Conservation (phyloP, 2,329 filamentous ascomycete genomes). For the Cyanodermella asteris region DNA sequence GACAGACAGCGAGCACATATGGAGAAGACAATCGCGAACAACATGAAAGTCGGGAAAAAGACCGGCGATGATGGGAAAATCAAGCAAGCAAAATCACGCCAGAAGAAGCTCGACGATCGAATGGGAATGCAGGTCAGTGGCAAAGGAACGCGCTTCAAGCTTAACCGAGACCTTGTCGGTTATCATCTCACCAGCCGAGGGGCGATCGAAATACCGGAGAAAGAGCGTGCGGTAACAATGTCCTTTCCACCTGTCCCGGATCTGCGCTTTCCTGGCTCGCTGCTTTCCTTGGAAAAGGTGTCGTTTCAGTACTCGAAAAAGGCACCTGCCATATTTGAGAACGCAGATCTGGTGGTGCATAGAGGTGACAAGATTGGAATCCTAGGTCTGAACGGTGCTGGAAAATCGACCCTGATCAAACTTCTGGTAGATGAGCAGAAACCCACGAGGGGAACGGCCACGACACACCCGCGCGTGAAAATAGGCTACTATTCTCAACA, state of each 20-base stretch:
- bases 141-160: too few relatives aligned
- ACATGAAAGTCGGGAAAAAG: conserved; percentile 51
- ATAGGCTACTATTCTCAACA: conserved; percentile 65
- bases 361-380: conserved; percentile 55
- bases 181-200: too few relatives aligned
- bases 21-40: conserved; percentile 53
- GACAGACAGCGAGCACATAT: conserved; percentile 65
- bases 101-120: conserved; percentile 66
- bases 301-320: conserved; percentile 38
- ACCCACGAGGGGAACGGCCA: conserved; percentile 39
- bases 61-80: conserved; percentile 70
- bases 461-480: conserved; percentile 44
- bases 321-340: conserved; percentile 30
- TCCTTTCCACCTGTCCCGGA: too few relatives aligned
- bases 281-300: conserved; percentile 50
- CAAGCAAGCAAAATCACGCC: conserved; percentile 61
- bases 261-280: conserved; percentile 53
- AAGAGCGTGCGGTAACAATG: too few relatives aligned
- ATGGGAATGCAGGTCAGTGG: conserved; percentile 63
- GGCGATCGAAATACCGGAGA: too few relatives aligned
- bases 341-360: conserved; percentile 46
- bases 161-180: too few relatives aligned
- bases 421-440: conserved; percentile 40
- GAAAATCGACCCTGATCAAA: conserved; percentile 59
- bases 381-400: conserved; percentile 57